Evolutionary conservation across 805 yeast species (phyloP).

Genomic region (Myxozyma sirexii): DNA sequence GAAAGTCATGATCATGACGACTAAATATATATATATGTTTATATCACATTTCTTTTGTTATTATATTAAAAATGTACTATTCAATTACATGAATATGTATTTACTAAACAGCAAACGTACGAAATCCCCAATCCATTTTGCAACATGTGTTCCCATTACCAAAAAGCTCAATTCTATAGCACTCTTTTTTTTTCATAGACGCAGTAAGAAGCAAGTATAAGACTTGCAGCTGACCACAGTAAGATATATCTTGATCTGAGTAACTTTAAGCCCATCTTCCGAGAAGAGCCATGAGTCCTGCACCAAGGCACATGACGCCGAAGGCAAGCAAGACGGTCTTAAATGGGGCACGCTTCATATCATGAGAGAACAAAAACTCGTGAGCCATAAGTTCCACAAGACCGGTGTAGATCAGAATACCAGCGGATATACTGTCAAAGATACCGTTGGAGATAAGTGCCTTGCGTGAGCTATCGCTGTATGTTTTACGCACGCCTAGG

Average conservation of each 20-base stretch:
- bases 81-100: too few relatives aligned
- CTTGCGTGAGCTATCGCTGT: conserved; percentile 41
- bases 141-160: too few relatives aligned
- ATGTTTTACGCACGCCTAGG: conserved; percentile 64
- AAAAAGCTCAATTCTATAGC: too few relatives aligned
- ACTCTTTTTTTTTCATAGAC: too few relatives aligned
- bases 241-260: not conserved
- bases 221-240: not conserved
- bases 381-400: conserved; percentile 75
- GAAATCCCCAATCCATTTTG: too few relatives aligned
- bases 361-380: conserved; percentile 59
- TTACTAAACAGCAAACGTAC: too few relatives aligned
- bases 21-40: not conserved
- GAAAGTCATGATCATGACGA: conserved; percentile 10
- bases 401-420: conserved; percentile 71
- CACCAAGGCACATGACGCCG: conserved; percentile 47
- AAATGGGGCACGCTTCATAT: conserved; percentile 35
- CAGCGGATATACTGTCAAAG: conserved; percentile 71
- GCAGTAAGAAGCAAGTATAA: not conserved
- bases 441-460: conserved; percentile 64
- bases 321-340: conserved; percentile 19
- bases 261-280: conserved; percentile 69
- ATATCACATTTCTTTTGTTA: not conserved
- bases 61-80: not conserved
- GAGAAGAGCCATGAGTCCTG: conserved; percentile 70